Percentiles rank a stretch among this genome's conserved stretches.
These are phyloP conservation scores for Trichoderma sp. DNA, from an alignment of 2,329 filamentous ascomycete genomes.

Conservation along the genomic window DNA sequence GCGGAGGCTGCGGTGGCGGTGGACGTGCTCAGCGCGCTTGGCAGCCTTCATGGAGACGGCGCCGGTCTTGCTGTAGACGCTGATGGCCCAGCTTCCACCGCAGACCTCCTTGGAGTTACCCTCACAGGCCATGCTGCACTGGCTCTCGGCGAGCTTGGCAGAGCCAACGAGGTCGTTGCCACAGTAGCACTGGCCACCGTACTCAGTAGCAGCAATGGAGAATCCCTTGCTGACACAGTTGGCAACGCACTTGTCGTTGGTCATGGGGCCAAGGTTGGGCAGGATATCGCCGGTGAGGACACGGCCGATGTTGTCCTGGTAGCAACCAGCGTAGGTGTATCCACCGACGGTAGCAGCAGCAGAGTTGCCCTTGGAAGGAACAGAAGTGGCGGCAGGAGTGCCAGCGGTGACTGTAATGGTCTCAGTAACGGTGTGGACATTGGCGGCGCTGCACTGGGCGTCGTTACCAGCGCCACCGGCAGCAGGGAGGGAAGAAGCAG, in stretches of 20 bases:
- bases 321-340: conserved; percentile 45
- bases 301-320: conserved; percentile 37
- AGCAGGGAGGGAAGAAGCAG: neutral
- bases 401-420: conserved; percentile 45
- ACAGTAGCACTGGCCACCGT: conserved; percentile 54
- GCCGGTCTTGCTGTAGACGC: conserved; percentile 42
- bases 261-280: conserved; percentile 42
- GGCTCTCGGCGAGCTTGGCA: conserved; percentile 41
- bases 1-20: conserved; percentile 33
- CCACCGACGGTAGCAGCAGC: conserved; percentile 25
- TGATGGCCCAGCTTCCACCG: conserved; percentile 48
- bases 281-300: conserved; percentile 40
- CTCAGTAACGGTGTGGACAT: conserved; percentile 41
- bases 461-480: neutral
- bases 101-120: conserved; percentile 48
- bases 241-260: conserved; percentile 45
- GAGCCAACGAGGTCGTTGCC: conserved; percentile 36
- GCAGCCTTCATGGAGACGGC: conserved; percentile 28
- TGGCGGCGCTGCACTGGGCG: conserved; percentile 27
- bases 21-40: conserved; percentile 37
- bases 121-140: conserved; percentile 46
- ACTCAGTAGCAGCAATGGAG: conserved; percentile 50
- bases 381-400: conserved; percentile 22
- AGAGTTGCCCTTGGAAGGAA: conserved; percentile 16
- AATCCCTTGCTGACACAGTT: conserved; percentile 46